Evolutionary conservation across 2,329 filamentous ascomycete species (phyloP), one percentile per base, ranked within the genome.

Genomic region (Endocalyx cinctus): DNA sequence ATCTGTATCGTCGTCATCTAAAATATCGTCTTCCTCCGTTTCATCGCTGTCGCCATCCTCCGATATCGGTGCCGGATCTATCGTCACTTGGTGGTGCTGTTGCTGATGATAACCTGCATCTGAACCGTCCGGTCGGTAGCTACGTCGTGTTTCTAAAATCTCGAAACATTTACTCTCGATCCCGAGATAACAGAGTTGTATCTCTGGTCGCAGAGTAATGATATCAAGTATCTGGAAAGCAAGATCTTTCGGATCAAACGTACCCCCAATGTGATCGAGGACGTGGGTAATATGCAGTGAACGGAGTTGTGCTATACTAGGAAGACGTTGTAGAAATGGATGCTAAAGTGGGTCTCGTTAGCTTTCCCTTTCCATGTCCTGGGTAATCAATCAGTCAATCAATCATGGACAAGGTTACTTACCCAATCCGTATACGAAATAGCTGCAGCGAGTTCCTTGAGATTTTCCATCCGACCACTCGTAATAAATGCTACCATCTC

Each of bases 391-490:
- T n/a, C n/a, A n/a, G n/a, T n/a, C n/a, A n/a, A n/a, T n/a, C n/a
- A n/a, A n/a, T n/a, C n/a, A n/a, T n/a, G n/a, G 12, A 18, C 6
- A 17, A 20, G n/a, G 27, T 19, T 31, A 58, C 77, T 66, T 68
- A 87, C 83, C 85, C 86, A 92, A 50, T 89, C 82, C 45, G 74
- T 78, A 57, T 84, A 86, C 41, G 87, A 75, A 35, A 92, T 70
- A 1, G 78, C 74, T 45, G 86, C 74, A 8, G 82, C 81, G 17
- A 92, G 63, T 58, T 92, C 85, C 35, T 73, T 73, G 27, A 92
- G 62, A 43, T 68, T 77, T 14, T 66, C 69, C 84, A 92, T 87
- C 38, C 79, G 78, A 5, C 84, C 84, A 52, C 83, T 85, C 2
- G 82, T 87, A 33, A 92, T 70, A 54, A 84, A 92, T 0, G 72